Percentiles rank a stretch among this genome's conserved stretches.
Evolutionary conservation across 768 basidiomycete species (phyloP).

Genomic region (Pleurotus giganteus): DNA sequence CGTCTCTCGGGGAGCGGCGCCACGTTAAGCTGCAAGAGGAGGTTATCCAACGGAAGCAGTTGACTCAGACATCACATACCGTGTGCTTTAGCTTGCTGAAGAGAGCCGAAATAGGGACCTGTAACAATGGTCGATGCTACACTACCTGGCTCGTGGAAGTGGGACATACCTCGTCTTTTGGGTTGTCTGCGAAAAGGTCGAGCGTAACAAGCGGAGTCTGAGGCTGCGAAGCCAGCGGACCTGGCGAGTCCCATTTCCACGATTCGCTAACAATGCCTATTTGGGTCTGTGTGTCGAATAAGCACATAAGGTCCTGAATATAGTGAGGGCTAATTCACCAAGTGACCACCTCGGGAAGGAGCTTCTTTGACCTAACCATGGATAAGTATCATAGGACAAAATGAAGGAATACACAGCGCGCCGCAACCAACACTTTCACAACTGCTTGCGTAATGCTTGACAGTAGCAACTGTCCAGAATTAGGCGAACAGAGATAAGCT

Average conservation of each 20-base stretch:
- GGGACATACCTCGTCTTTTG: background rate
- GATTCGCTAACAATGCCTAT: background rate
- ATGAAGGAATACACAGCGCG: too few relatives aligned
- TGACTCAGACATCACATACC: background rate
- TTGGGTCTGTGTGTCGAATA: background rate
- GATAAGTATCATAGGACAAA: too few relatives aligned
- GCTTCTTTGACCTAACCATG: too few relatives aligned
- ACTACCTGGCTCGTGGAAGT: too few relatives aligned
- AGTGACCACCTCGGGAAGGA: too few relatives aligned
- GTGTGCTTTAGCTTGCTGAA: background rate
- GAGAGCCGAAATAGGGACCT: too few relatives aligned
- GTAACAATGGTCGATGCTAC: too few relatives aligned
- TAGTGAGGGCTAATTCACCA: background rate
- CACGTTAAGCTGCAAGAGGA: background rate
- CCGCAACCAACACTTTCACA: too few relatives aligned
- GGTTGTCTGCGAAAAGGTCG: background rate
- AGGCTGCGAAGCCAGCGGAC: background rate
- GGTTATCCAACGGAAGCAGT: background rate
- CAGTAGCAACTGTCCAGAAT: too few relatives aligned
- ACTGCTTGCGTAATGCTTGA: too few relatives aligned
- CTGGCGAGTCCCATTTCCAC: background rate
- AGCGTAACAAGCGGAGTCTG: background rate
- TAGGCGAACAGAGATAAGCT: too few relatives aligned
- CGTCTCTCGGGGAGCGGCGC: background rate
- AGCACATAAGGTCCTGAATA: background rate